Conservation (phyloP, 2,329 filamentous ascomycete genomes). For the Fusarium scirpi region DNA sequence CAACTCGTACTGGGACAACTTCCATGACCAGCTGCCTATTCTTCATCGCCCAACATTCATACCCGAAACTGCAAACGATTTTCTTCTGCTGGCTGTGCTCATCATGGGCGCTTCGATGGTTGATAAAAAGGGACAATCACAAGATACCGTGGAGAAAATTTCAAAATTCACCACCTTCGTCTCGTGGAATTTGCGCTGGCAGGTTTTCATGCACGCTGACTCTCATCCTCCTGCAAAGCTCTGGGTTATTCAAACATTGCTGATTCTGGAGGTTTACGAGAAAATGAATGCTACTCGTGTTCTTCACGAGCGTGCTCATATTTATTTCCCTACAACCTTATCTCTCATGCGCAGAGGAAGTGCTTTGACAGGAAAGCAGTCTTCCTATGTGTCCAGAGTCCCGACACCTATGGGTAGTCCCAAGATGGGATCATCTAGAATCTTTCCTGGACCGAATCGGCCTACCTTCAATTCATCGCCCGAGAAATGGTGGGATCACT, state of each 20-base stretch:
- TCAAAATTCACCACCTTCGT: constrained; percentile 48
- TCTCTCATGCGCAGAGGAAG: constrained; percentile 48
- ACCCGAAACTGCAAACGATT: constrained; percentile 46
- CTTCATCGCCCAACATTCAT: constrained; percentile 46
- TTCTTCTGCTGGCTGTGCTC: constrained; percentile 43
- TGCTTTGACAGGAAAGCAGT: constrained; percentile 46
- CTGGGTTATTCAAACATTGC: constrained; percentile 47
- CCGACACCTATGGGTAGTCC: constrained; percentile 43
- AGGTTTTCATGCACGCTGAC: constrained; percentile 48
- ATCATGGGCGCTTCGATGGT: constrained; percentile 49
- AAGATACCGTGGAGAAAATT: constrained; percentile 43
- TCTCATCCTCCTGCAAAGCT: constrained; percentile 47
- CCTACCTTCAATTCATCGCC: constrained; percentile 40
- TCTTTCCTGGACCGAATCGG: constrained; percentile 24
- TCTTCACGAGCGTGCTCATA: constrained; percentile 47
- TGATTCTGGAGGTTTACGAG: constrained; percentile 46
- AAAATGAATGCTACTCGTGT: constrained; percentile 47
- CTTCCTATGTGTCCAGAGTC: constrained; percentile 44
- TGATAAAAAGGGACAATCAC: constrained; percentile 35
- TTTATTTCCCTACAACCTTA: constrained; percentile 47
- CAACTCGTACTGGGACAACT: constrained; percentile 47
- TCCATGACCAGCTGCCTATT: constrained; percentile 46
- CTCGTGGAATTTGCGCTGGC: constrained; percentile 47
- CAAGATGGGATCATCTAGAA: constrained; percentile 32
- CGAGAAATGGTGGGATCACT: constrained; percentile 49